Evolutionary conservation across 495 filamentous ascomycete species (phyloP), one percentile per base, ranked within the genome.

Genomic region (Talaromyces liani): DNA sequence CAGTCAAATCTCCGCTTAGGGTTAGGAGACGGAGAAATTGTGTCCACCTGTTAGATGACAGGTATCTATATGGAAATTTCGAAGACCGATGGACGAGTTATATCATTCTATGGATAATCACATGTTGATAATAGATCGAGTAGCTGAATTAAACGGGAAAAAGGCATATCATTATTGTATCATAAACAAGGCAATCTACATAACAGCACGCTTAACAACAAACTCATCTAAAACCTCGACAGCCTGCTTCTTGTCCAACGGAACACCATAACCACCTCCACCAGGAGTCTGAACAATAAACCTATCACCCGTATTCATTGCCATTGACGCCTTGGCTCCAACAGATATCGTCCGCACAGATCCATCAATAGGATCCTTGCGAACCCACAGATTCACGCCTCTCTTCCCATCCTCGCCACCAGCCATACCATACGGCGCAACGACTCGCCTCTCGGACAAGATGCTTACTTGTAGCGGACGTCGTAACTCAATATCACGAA

Each of bases 401-500:
- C 88, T 85, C 70, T 84, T 73, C 0, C 86, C 93, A 66, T 93
- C 87, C 67, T 88, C 88, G 0, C 94, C 93, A n/a, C 93, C 93
- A 22, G 84, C 87, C 58, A 97, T 79, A 0, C 94, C 94, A 69
- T 97, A 98, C 7, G 94, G 94, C 27, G 85, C 82, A 68, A 92
- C 92, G 0, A 97, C 91, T 16, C 94, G 78, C 27, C 94, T 77
- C 77, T 98, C 94, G 60, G 87, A 91, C 45, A 98, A 73, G 64
- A 98, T 97, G 6, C 88, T 92, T 16, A 90, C 91, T 70, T 97
- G 90, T 64, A 97, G 84, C 0, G 91, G 89, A 24, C 92, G 87
- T 22, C 93, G 82, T 77, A 98, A 95, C 76, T 98, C 94, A 61
- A 98, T 96, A 67, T 98, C 94, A 1, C 94, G 81, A 2, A 96